Conservation (phyloP, 2,329 filamentous ascomycete species). For the Talaromyces sp. region DNA sequence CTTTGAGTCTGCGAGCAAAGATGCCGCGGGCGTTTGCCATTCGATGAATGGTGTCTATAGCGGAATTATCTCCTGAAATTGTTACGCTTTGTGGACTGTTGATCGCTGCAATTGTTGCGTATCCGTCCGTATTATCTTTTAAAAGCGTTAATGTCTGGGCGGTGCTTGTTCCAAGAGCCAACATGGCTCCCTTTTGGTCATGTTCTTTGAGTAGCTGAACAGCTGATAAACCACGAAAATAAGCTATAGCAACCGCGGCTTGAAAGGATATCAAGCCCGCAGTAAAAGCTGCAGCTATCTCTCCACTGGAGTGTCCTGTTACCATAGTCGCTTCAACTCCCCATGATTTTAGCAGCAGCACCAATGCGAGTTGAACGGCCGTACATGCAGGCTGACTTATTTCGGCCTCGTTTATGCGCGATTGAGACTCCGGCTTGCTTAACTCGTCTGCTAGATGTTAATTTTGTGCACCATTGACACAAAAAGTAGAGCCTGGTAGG, state of each 20-base stretch:
- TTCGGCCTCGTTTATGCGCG: conserved; percentile 26
- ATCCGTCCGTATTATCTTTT: conserved; percentile 21
- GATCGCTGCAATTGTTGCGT: conserved; percentile 37
- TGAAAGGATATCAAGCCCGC: conserved; percentile 24
- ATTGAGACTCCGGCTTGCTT: conserved; percentile 18
- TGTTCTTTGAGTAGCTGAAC: conserved; percentile 12
- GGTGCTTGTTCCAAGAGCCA: conserved; percentile 27
- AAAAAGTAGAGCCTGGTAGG: neutral
- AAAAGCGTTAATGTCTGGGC: conserved; percentile 22
- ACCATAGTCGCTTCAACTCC: conserved; percentile 14
- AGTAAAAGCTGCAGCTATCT: conserved; percentile 24
- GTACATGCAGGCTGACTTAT: conserved; percentile 26
- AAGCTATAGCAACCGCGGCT: conserved; percentile 24
- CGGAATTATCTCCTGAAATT: conserved; percentile 32
- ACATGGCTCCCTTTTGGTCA: conserved; percentile 27
- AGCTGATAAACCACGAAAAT: conserved; percentile 27
- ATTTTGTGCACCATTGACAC: conserved; percentile 15
- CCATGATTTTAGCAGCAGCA: conserved; percentile 18
- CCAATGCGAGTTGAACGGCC: conserved; percentile 24
- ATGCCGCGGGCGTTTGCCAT: neutral
- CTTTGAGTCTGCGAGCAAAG: conserved; percentile 9
- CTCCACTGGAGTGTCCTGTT: conserved; percentile 24
- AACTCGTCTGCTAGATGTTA: conserved; percentile 8
- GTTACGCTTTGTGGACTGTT: conserved; percentile 41
- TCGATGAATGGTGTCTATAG: conserved; percentile 26